These are phyloP conservation scores for Meyerozyma smithsonii DNA, from an alignment of 1,139 yeast genomes.

Conservation along the genomic window DNA sequence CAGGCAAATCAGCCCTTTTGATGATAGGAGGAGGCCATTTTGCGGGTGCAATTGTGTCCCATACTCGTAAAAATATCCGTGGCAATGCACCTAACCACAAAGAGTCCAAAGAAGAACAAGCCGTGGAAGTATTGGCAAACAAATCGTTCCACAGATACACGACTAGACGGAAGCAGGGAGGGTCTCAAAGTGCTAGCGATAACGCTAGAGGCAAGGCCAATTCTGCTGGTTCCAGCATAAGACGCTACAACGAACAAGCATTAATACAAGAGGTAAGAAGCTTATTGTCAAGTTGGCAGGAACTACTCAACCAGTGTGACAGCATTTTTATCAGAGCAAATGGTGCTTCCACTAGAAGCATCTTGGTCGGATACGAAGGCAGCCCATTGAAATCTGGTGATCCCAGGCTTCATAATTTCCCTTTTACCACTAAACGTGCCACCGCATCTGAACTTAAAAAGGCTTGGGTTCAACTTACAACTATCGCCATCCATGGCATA, in stretches of 20 bases:
- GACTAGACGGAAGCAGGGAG: slow-evolving; percentile 96
- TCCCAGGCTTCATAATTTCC: slow-evolving; percentile 60
- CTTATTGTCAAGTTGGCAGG: slow-evolving; percentile 61
- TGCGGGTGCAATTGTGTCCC: slow-evolving; percentile 90
- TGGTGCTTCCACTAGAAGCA: slow-evolving; percentile 63
- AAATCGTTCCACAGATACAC: slow-evolving; percentile 94
- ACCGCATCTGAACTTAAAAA: slow-evolving; percentile 75
- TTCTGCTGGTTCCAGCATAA: slow-evolving; percentile 88
- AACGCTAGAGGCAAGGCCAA: slow-evolving; percentile 92
- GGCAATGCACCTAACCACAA: slow-evolving; percentile 48
- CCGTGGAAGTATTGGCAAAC: slow-evolving; percentile 63
- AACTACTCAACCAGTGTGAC: slow-evolving; percentile 52
- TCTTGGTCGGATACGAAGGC: slow-evolving; percentile 64
- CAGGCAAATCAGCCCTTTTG: slow-evolving; percentile 61
- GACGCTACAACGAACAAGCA: slow-evolving; percentile 88
- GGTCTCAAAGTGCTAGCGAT: slow-evolving; percentile 90
- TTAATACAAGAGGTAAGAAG: slow-evolving; percentile 72
- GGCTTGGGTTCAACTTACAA: slow-evolving; percentile 78
- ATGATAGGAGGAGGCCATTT: slow-evolving; percentile 99
- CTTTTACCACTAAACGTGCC: slow-evolving; percentile 88
- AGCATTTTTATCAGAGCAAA: slow-evolving; percentile 81
- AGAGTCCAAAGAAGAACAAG: slow-evolving; percentile 47
- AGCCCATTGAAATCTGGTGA: slow-evolving; percentile 48
- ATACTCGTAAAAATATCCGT: slow-evolving; percentile 50
- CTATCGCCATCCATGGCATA: slow-evolving; percentile 49